A percentile compares a stretch with the other conserved stretches of the same genome.
Evolutionary conservation across 2,329 filamentous ascomycete genomes (phyloP).

Genomic region (Pseudogymnoascus destructans): DNA sequence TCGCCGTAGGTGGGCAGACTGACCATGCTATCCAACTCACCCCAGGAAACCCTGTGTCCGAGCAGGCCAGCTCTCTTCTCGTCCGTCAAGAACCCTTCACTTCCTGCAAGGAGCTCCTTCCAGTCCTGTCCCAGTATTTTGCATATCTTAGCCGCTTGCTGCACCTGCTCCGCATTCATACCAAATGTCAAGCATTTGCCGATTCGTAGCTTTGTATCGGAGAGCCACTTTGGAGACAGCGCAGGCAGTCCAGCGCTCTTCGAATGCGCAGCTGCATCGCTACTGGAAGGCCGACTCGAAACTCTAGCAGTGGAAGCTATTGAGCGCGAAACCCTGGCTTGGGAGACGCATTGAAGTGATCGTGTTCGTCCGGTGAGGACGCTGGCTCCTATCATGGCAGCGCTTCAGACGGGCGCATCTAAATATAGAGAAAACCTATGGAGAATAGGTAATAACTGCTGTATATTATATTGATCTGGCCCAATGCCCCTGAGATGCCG

Average conservation of each 20-base stretch:
- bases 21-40: slow-evolving; percentile 63
- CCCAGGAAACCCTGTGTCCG: slow-evolving; percentile 61
- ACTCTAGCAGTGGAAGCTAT: background rate
- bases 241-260: slow-evolving; percentile 9
- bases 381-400: background rate
- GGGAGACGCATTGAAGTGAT: background rate
- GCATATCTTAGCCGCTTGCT: slow-evolving; percentile 46
- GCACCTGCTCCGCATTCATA: slow-evolving; percentile 42
- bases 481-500: background rate
- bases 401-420: background rate
- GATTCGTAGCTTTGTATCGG: slow-evolving; percentile 50
- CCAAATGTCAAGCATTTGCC: slow-evolving; percentile 68
- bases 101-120: slow-evolving; percentile 58
- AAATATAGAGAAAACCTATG: background rate
- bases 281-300: background rate
- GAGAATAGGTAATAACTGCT: background rate
- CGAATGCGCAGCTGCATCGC: background rate
- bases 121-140: slow-evolving; percentile 50
- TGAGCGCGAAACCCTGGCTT: background rate
- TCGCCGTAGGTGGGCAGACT: slow-evolving; percentile 21
- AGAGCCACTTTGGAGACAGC: slow-evolving; percentile 53
- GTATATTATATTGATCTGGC: background rate
- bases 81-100: slow-evolving; percentile 60
- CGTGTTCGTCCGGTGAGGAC: background rate
- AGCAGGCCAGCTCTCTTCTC: slow-evolving; percentile 48